A percentile compares a stretch with the other conserved stretches of the same genome.
Evolutionary conservation across 768 basidiomycete species (phyloP).

Genomic region (Thelephora ganbajun): DNA sequence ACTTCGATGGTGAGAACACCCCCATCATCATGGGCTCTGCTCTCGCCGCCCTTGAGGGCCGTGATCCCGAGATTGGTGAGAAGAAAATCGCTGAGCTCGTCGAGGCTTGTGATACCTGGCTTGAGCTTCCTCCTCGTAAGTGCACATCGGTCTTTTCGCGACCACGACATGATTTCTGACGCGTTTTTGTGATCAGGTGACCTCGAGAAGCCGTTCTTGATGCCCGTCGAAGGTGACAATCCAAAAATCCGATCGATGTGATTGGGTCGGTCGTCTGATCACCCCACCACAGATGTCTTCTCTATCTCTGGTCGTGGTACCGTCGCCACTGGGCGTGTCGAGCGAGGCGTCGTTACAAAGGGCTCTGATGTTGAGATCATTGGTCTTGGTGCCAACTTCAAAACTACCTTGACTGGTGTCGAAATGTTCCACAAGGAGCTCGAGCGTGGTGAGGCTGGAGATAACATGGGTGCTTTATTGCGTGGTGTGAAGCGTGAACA

Average conservation of each 20-base stretch:
- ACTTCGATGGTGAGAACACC: constrained; percentile 93
- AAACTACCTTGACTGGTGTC: constrained; percentile 92
- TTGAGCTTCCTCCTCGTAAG: constrained; percentile 84
- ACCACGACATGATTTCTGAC: too few relatives aligned
- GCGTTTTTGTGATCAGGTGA: constrained; percentile 42
- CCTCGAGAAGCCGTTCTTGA: constrained; percentile 94
- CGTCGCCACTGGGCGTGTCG: constrained; percentile 90
- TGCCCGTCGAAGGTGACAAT: constrained; percentile 71
- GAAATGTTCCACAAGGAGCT: constrained; percentile 99
- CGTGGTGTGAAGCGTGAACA: constrained; percentile 97
- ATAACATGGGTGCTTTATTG: constrained; percentile 97
- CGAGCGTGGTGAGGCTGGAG: constrained; percentile 93
- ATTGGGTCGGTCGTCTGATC: neutral
- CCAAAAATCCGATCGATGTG: neutral
- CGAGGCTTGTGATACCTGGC: constrained; percentile 83
- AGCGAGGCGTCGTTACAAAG: constrained; percentile 85
- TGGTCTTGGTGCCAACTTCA: constrained; percentile 67
- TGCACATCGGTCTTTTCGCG: too few relatives aligned
- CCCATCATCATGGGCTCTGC: constrained; percentile 99
- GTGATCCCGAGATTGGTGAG: constrained; percentile 65
- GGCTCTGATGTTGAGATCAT: constrained; percentile 90
- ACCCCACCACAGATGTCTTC: constrained; percentile 57
- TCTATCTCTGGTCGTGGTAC: constrained; percentile 98
- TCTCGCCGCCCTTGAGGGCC: constrained; percentile 84
- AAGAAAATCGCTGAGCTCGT: constrained; percentile 74